Conservation (phyloP, 164 flowering plant genomes). For the Nymphaea colorata region DNA sequence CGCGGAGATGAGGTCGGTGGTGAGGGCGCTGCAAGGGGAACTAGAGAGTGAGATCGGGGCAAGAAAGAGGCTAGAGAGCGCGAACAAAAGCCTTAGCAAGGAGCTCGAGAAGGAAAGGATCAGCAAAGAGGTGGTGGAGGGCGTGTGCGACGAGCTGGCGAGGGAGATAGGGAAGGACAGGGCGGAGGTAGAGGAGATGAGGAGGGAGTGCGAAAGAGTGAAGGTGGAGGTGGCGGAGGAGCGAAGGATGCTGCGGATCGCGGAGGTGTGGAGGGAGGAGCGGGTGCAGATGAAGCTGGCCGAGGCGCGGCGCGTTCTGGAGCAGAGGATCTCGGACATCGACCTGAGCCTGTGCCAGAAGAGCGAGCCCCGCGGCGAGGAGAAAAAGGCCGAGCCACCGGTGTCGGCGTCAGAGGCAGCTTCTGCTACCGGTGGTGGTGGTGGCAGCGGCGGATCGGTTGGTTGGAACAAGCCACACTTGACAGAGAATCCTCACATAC, state of each 20-base stretch:
- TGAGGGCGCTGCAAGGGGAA: constrained; percentile 1
- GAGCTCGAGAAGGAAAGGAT: constrained; percentile 6
- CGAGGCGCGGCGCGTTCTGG: constrained; percentile 8
- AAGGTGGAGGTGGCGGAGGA: constrained; percentile 11
- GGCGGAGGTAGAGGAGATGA: constrained; percentile 8
- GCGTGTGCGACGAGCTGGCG: not conserved
- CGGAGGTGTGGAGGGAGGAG: constrained; percentile 12
- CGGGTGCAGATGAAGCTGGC: constrained; percentile 12
- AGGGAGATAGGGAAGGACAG: constrained; percentile 1
- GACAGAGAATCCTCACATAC: constrained; percentile 12
- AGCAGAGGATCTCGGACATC: constrained; percentile 4
- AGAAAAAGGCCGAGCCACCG: not conserved
- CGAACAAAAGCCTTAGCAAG: constrained; percentile 6
- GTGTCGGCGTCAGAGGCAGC: not conserved
- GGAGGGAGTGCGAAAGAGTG: too few relatives aligned
- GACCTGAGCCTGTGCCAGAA: not conserved
- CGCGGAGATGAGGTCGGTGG: constrained; percentile 5
- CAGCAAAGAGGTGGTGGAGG: not conserved
- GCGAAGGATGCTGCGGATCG: constrained; percentile 10
- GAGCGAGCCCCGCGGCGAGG: not conserved
- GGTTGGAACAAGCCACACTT: not conserved
- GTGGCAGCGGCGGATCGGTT: not conserved
- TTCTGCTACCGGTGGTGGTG: not conserved
- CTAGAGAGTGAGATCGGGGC: constrained; percentile 6
- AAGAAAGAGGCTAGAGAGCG: constrained; percentile 7